Percentiles rank a stretch among this genome's conserved stretches.
These are phyloP conservation scores for Pachyrhizus erosus DNA, from an alignment of 306 rosid genomes.

Conservation along the genomic window DNA sequence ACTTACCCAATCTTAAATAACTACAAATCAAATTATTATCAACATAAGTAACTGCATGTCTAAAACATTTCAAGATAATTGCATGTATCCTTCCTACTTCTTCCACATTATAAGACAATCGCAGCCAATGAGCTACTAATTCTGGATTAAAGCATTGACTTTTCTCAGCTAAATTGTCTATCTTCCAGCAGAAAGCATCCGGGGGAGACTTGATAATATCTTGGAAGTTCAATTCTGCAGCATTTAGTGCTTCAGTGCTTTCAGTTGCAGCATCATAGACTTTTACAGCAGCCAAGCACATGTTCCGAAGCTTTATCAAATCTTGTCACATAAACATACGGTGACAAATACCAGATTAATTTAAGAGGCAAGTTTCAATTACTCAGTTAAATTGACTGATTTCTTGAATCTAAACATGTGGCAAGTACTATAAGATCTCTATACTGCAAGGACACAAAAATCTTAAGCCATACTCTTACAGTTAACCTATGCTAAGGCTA, in stretches of 20 bases:
- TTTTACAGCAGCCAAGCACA: slow-evolving; percentile 74
- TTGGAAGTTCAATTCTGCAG: slow-evolving; percentile 69
- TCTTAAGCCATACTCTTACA: slow-evolving; percentile 4
- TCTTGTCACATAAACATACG: slow-evolving; percentile 54
- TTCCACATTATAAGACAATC: slow-evolving; percentile 53
- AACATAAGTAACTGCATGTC: slow-evolving; percentile 56
- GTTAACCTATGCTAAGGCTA: slow-evolving; percentile 4
- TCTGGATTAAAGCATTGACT: slow-evolving; percentile 55
- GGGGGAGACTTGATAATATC: slow-evolving; percentile 60
- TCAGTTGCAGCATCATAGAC: slow-evolving; percentile 67
- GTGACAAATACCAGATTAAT: slow-evolving; percentile 17
- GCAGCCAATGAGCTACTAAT: slow-evolving; percentile 73
- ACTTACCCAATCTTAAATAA: slow-evolving; percentile 61
- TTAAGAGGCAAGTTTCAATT: slow-evolving; percentile 20
- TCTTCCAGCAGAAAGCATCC: slow-evolving; percentile 70
- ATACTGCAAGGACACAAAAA: neutral
- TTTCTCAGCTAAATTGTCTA: slow-evolving; percentile 64
- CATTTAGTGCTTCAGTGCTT: slow-evolving; percentile 63
- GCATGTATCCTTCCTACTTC: slow-evolving; percentile 72
- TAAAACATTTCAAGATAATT: slow-evolving; percentile 52
- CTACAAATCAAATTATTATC: slow-evolving; percentile 77
- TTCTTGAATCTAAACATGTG: slow-evolving; percentile 13
- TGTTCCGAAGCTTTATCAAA: slow-evolving; percentile 64
- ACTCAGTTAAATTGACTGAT: slow-evolving; percentile 21
- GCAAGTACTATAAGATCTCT: slow-evolving; percentile 21